Conservation (phyloP, 1,139 yeast genomes). For the Eremothecium cymbalariae region DNA sequence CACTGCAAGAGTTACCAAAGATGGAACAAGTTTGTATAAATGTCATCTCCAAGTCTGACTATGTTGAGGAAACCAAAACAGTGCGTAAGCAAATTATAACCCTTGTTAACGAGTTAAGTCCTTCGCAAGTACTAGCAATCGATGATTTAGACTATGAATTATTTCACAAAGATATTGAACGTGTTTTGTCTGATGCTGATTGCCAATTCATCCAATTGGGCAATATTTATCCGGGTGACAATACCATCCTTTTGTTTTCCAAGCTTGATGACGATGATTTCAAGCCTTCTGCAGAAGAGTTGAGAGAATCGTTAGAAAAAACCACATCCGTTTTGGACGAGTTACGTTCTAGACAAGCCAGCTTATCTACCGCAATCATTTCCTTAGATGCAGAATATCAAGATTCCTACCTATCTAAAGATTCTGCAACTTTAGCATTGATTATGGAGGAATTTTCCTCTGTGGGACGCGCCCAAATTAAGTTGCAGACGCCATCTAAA, state of each 20-base stretch:
- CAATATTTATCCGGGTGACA: slow-evolving; percentile 34
- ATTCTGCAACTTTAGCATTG: slow-evolving; percentile 25
- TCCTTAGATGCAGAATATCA: slow-evolving; percentile 51
- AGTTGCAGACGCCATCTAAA: slow-evolving; percentile 25
- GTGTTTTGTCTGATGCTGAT: slow-evolving; percentile 41
- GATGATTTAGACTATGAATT: slow-evolving; percentile 67
- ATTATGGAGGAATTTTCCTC: slow-evolving; percentile 36
- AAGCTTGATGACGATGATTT: slow-evolving; percentile 43
- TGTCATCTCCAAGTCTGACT: slow-evolving; percentile 38
- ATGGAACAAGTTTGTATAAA: slow-evolving; percentile 37
- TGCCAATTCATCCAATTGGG: slow-evolving; percentile 53
- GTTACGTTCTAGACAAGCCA: slow-evolving; percentile 52
- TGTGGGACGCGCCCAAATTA: slow-evolving; percentile 42
- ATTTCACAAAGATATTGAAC: slow-evolving; percentile 39
- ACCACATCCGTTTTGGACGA: slow-evolving; percentile 46
- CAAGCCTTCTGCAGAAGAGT: slow-evolving; percentile 44
- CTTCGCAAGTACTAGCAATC: slow-evolving; percentile 51
- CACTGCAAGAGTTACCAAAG: slow-evolving; percentile 33
- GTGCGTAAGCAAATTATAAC: slow-evolving; percentile 66
- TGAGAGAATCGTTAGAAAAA: slow-evolving; percentile 38
- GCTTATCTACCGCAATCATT: slow-evolving; percentile 46
- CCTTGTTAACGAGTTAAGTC: slow-evolving; percentile 64
- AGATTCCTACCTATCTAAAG: slow-evolving; percentile 39
- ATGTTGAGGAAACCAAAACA: slow-evolving; percentile 38
- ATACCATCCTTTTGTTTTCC: slow-evolving; percentile 42